These are phyloP conservation scores for Aspergillus sclerotialis DNA, from an alignment of 2,329 filamentous ascomycete genomes.

Conservation along the genomic window DNA sequence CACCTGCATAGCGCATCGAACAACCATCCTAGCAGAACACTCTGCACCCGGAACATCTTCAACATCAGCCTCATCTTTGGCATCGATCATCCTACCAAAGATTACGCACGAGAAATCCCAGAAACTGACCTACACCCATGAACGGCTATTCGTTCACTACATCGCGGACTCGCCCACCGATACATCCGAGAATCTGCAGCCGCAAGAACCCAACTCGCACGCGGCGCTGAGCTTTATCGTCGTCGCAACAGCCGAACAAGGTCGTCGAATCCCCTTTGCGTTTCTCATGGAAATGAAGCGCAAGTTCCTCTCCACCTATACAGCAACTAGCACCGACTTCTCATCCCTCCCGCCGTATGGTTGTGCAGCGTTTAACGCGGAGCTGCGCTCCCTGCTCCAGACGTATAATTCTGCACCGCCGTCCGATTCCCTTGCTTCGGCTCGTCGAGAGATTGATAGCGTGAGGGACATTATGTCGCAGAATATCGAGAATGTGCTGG, in stretches of 20 bases:
- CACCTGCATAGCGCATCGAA: constrained; percentile 88
- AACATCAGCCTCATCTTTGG: constrained; percentile 79
- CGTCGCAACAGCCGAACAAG: constrained; percentile 71
- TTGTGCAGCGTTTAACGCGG: constrained; percentile 75
- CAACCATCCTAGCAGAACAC: constrained; percentile 88
- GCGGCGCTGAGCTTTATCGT: constrained; percentile 89
- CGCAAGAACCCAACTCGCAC: constrained; percentile 49
- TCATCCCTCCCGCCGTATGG: constrained; percentile 78
- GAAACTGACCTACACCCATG: constrained; percentile 92
- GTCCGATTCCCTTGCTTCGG: constrained; percentile 75
- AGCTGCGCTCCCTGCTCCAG: constrained; percentile 70
- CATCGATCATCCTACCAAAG: constrained; percentile 90
- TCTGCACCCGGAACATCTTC: constrained; percentile 76
- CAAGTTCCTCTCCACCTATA: constrained; percentile 70
- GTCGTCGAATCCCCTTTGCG: constrained; percentile 84
- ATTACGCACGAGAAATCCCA: constrained; percentile 73
- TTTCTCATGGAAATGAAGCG: constrained; percentile 87
- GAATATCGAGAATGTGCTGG: constrained; percentile 84
- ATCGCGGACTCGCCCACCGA: constrained; percentile 74
- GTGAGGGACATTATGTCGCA: constrained; percentile 90
- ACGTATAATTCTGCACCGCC: constrained; percentile 74
- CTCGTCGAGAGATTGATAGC: constrained; percentile 84
- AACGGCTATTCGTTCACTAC: constrained; percentile 90
- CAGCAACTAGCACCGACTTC: constrained; percentile 63
- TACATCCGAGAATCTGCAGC: constrained; percentile 25